phyloP scores from a whole-genome alignment of 345 rosid genomes.

The Capsella bursapastoris region DNA sequence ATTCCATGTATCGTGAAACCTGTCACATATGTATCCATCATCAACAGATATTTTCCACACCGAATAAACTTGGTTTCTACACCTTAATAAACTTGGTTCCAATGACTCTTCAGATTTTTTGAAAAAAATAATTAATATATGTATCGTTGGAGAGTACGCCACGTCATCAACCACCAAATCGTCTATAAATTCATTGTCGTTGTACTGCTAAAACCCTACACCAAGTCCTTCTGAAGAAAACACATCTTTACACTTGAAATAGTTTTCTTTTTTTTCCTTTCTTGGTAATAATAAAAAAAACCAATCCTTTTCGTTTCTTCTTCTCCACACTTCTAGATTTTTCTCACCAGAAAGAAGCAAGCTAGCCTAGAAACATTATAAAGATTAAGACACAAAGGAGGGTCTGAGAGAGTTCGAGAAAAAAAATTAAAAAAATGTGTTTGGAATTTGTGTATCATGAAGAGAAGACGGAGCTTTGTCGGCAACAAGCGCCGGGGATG shows the following conservation, averaged over 20 bases:
- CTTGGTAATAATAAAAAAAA: neutral
- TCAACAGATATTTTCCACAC: constrained; percentile 23
- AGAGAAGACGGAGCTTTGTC: constrained; percentile 67
- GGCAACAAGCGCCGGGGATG: constrained; percentile 74
- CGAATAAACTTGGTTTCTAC: neutral
- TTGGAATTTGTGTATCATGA: constrained; percentile 54
- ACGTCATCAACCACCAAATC: constrained; percentile 25
- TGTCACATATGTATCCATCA: constrained; percentile 10
- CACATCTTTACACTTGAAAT: constrained; percentile 11
- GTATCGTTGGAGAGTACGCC: constrained; percentile 17
- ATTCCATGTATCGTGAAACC: neutral
- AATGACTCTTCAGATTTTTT: neutral
- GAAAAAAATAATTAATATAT: neutral
- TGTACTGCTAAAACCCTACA: constrained; percentile 35
- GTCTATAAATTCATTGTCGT: constrained; percentile 39
- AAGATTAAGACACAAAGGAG: constrained; percentile 5
- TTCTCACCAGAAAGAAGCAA: constrained; percentile 11
- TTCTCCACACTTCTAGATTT: constrained; percentile 37
- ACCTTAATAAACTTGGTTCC: neutral
- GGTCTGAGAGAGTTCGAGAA: neutral
- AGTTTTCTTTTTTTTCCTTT: neutral
- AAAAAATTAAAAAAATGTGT: constrained; percentile 53
- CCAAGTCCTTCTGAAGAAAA: neutral
- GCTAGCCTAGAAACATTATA: constrained; percentile 6
- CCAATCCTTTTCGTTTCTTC: constrained; percentile 5